phyloP scores from a whole-genome alignment of 2,329 filamentous ascomycete species.

The Aureobasidium sp. region DNA sequence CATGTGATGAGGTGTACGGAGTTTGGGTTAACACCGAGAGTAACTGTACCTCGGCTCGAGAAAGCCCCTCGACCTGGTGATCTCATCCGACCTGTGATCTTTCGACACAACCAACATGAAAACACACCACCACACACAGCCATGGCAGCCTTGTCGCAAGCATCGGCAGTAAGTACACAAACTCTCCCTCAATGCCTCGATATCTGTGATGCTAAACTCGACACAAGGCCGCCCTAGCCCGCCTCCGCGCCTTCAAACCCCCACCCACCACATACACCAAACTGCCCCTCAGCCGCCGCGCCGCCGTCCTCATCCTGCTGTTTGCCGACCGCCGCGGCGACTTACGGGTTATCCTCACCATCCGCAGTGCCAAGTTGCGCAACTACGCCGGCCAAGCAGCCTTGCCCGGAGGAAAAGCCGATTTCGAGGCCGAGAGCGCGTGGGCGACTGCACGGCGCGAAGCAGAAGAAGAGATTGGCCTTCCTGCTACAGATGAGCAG shows the following conservation, averaged over 20 bases:
- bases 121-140: not conserved
- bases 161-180: conserved; percentile 11
- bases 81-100: not conserved
- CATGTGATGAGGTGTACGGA: not conserved
- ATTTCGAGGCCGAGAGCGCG: conserved; percentile 45
- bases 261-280: conserved; percentile 49
- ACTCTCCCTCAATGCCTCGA: too few species aligned
- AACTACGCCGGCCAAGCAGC: conserved; percentile 76
- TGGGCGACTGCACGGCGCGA: conserved; percentile 82
- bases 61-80: not conserved
- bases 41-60: not conserved
- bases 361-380: conserved; percentile 49
- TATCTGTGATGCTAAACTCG: not conserved
- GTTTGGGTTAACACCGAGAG: not conserved
- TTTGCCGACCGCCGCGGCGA: conserved; percentile 79
- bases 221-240: conserved; percentile 39
- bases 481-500: conserved; percentile 60
- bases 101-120: not conserved
- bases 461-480: conserved; percentile 86
- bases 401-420: conserved; percentile 64
- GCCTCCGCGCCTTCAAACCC: conserved; percentile 47
- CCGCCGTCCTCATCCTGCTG: conserved; percentile 78
- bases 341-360: conserved; percentile 57
- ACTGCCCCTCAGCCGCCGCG: conserved; percentile 56
- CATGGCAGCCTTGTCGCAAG: conserved; percentile 17